Base-by-base conservation (phyloP, 768 basidiomycete species). In the Baorangia bicolor region DNA sequence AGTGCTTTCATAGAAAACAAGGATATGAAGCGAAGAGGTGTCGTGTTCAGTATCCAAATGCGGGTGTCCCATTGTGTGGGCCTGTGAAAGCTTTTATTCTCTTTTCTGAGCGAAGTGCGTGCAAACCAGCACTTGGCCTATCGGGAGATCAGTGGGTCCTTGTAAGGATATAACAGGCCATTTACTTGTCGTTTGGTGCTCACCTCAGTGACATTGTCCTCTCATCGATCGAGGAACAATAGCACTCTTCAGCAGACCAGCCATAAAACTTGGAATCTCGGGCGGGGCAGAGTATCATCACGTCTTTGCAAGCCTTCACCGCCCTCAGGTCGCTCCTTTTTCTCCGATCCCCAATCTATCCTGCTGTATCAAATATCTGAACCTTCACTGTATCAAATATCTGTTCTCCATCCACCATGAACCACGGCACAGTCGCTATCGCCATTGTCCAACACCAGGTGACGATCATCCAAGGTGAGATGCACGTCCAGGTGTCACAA, bases 361-460 rank as follows among this genome's bases (percentile, higher is more conserved):
- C 38, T 51, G 37, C 41, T 70, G 63, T 69, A 65, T 69, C 61
- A 50, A 52, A 39, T 56, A 56, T 39, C 46, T 16, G 38, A 38
- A 21, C 16, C n/a, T 25, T 34, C 28, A 18, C 56, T 63, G 61
- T 60, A 65, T 65, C 63, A 51, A 50, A 31, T 46, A 46, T 23
- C 30, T 5, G 20, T 38, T 40, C 56, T 11, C 37, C 20, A 23
- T 52, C 37, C 37, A 77, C 56, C 34, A 66, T 84, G 77, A 71
- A 79, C 61, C 70, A 81, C 65, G 84, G 87, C 49, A 78, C 81
- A 38, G 72, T 88, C 55, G 88, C 86, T 49, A 80, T 89, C 53
- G 88, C 88, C 21, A 65, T 88, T 55, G 84, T 89, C 43, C 82
- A 84, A 60, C 82, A 80, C 62, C 81, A 84, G 66, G 82, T 90